Evolutionary conservation across 768 basidiomycete genomes (phyloP), one percentile per base, ranked within the genome.

Genomic region (Phylloporus sp.): DNA sequence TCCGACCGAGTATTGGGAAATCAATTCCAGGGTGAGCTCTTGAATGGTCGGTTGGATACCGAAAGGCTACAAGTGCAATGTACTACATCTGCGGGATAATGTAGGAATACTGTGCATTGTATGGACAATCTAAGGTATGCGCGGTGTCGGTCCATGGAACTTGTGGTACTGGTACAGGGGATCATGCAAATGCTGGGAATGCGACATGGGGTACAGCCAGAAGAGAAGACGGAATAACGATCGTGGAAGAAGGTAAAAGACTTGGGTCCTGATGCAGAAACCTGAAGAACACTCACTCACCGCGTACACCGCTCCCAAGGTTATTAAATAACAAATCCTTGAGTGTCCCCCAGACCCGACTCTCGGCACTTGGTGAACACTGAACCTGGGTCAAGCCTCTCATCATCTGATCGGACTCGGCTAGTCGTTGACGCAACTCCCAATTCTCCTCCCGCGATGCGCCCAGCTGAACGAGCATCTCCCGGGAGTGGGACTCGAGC

Each of bases 241-340:
- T 34, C 49, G 22, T 47, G 47, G 40, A 13, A 10, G 49, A 44
- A 28, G 12, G 54, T n/a, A 49, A 15, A 42, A 34, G 23, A 39
- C 40, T 24, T 23, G 45, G 26, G 47, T 52, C 26, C 49, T 20
- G 51, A 55, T 50, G 32, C 41, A 44, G 26, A 55, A 35, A 49
- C 31, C 24, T 42, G 46, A 28, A 22, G 46, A 24, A 18, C 42
- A 15, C 44, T 62, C 41, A 67, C 62, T 50, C 65, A 57, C 57
- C 55, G 11, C 53, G 62, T 27, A 52, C 15, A 42, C 54, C 46
- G 12, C 52, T 56, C 31, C 36, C 38, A 20, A 70, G 40, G 22
- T 61, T 63, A 43, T 70, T 63, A 54, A 63, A 64, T 18, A 68
- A 51, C 54, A 67, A 47, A 50, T 64, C 66, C 45, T 60, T 70